Percentiles rank a stretch among this genome's conserved stretches.
Evolutionary conservation across 805 yeast genomes (phyloP).

Genomic region (Metschnikowia lochheadii): DNA sequence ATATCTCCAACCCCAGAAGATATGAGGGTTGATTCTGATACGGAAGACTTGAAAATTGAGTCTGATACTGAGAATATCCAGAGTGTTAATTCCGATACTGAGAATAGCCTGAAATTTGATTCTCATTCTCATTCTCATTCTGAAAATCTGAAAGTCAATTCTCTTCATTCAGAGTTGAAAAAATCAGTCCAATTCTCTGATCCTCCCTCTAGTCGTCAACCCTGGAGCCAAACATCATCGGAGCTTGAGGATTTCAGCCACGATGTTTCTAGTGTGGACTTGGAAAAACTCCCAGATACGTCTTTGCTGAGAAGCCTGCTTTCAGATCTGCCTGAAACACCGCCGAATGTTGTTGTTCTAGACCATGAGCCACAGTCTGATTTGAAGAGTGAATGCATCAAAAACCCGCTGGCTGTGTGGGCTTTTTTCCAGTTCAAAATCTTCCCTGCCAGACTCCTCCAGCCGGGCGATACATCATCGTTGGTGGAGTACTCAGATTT

Average conservation of each 20-base stretch:
- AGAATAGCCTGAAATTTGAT: no score
- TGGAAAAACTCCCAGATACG: conserved; percentile 3
- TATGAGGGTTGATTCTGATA: no score
- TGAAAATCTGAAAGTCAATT: no score
- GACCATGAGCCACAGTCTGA: conserved; percentile 12
- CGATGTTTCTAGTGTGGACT: conserved; percentile 10
- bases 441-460: conserved; percentile 46
- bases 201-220: neutral
- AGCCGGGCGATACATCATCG: conserved; percentile 25
- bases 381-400: conserved; percentile 12
- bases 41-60: neutral
- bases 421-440: conserved; percentile 45
- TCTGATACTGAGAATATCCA: neutral
- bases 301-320: neutral
- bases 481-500: conserved; percentile 37
- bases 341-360: neutral
- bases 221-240: conserved; percentile 14
- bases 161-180: neutral
- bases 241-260: conserved; percentile 22
- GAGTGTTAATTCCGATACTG: neutral
- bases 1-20: no score
- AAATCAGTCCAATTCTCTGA: neutral
- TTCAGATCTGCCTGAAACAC: neutral
- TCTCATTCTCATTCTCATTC: no score
- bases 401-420: conserved; percentile 44